A percentile compares a stretch with the other conserved stretches of the same genome.
These are phyloP conservation scores for Triadica sebifera DNA, from an alignment of 345 rosid species.

Conservation along the genomic window DNA sequence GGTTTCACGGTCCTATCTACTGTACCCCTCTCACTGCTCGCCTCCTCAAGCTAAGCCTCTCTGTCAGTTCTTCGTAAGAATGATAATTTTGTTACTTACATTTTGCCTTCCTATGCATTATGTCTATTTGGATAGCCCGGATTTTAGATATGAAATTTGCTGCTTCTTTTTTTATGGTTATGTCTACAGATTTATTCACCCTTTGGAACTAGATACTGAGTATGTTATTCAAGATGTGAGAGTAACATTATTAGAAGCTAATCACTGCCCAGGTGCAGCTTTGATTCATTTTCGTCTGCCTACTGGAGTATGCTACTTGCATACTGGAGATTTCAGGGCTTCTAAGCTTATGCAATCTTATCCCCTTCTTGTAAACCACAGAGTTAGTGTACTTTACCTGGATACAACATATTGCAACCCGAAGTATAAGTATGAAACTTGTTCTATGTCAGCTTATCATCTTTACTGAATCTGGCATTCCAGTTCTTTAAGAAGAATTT, in stretches of 20 bases:
- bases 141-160: background rate
- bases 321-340: constrained; percentile 90
- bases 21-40: constrained; percentile 65
- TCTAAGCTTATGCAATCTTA: constrained; percentile 56
- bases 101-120: background rate
- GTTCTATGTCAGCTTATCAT: background rate
- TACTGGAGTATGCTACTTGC: constrained; percentile 59
- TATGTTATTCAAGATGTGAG: constrained; percentile 50
- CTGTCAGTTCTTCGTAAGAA: constrained; percentile 51
- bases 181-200: constrained; percentile 45
- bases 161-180: background rate
- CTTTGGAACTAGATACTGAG: constrained; percentile 52
- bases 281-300: constrained; percentile 55
- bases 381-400: constrained; percentile 60
- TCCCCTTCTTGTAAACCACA: constrained; percentile 48
- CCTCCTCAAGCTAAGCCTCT: constrained; percentile 59
- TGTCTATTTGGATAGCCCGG: background rate
- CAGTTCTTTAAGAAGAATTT: background rate
- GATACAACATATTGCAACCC: constrained; percentile 86
- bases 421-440: constrained; percentile 54
- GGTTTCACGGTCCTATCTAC: constrained; percentile 76
- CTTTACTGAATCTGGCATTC: background rate
- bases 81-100: background rate
- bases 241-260: constrained; percentile 69
- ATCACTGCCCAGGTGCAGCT: constrained; percentile 84